Base-by-base conservation (phyloP, 1,139 yeast species). In the Hemisphaericaspora xylanilytica region DNA sequence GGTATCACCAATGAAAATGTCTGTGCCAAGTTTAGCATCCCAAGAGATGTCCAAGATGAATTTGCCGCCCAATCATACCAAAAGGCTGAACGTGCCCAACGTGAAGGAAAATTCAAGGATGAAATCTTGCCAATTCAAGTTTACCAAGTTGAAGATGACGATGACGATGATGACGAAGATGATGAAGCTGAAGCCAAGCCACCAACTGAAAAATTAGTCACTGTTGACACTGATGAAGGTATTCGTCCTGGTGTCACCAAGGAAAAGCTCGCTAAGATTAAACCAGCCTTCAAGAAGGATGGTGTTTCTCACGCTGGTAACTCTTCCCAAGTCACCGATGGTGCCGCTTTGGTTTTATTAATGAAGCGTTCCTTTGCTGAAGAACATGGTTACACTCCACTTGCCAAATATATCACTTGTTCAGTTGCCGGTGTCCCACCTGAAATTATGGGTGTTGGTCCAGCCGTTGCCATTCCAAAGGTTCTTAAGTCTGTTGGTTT, bases 11-110 rank as follows among this genome's bases (percentile, higher is more conserved):
- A 48, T 32, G 55, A 52, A 43, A 52, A 52, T 33, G 52, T 52
- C 30, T 49, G 53, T 32, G 63, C 65, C 32, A 74, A 74, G 55
- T 84, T 74, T 61, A 52, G 58, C 43, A 67, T 88, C 45, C 55
- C 81, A 16, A 80, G 96, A 58, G 63, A 67, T 40, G 74, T 66
- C 46, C 96, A 88, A 63, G 75, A 69, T 44, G 50, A 46, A 31
- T 69, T 68, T 51, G 71, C 71, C 6, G 59, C 59, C 13, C 41
- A 50, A 20, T 63, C 70, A 9, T 70, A 68, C 43, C 48, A 49
- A 31, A 61, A 59, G 43, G 73, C 75, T 5, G 58, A 53, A 37
- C 48, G 44, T 13, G 73, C 74, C 4, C 59, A 59, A 31, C 55
- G 52, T 28, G 48, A 49, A 16, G 74, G 74, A 28, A 59, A 54